A percentile compares a stretch with the other conserved stretches of the same genome.
Evolutionary conservation across 1,284 basidiomycete species (phyloP).

Genomic region (Trichosporon ovoides): DNA sequence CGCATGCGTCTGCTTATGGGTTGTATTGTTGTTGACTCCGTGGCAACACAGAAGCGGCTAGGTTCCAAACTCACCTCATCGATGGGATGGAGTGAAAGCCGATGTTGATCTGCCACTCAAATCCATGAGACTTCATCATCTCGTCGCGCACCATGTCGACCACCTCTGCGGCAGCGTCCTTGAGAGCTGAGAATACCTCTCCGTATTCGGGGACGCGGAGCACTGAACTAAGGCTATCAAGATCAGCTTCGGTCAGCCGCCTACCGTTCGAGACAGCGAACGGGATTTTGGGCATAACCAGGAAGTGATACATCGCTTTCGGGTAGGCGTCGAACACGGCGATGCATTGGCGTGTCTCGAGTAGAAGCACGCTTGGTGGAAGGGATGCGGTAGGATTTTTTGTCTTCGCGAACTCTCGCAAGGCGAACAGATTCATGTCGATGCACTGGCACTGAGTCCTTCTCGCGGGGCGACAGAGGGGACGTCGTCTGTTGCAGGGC

Average conservation of each 20-base stretch:
- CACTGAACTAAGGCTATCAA: constrained; percentile 60
- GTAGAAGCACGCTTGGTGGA: constrained; percentile 60
- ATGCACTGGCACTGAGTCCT: too few relatives aligned
- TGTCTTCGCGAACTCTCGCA: constrained; percentile 61
- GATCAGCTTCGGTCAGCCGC: constrained; percentile 38
- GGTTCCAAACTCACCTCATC: constrained; percentile 50
- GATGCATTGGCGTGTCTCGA: constrained; percentile 58
- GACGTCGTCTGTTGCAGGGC: too few relatives aligned
- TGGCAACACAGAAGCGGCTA: not conserved
- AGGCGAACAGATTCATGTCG: constrained; percentile 49
- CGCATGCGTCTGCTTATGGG: too few relatives aligned
- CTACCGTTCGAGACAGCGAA: constrained; percentile 30
- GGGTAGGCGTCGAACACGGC: constrained; percentile 80
- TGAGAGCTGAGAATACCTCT: constrained; percentile 57
- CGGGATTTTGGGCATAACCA: constrained; percentile 62
- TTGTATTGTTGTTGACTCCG: too few relatives aligned
- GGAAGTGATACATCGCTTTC: constrained; percentile 77
- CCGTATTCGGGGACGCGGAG: constrained; percentile 50
- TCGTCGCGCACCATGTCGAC: constrained; percentile 66
- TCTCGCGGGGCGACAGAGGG: too few relatives aligned
- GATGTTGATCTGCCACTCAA: constrained; percentile 69
- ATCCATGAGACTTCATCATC: constrained; percentile 72
- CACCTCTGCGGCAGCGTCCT: constrained; percentile 56
- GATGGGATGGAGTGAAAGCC: constrained; percentile 81
- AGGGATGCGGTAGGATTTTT: constrained; percentile 53